Conservation (phyloP, 2,329 filamentous ascomycete genomes). For the Colletotrichum sp. region DNA sequence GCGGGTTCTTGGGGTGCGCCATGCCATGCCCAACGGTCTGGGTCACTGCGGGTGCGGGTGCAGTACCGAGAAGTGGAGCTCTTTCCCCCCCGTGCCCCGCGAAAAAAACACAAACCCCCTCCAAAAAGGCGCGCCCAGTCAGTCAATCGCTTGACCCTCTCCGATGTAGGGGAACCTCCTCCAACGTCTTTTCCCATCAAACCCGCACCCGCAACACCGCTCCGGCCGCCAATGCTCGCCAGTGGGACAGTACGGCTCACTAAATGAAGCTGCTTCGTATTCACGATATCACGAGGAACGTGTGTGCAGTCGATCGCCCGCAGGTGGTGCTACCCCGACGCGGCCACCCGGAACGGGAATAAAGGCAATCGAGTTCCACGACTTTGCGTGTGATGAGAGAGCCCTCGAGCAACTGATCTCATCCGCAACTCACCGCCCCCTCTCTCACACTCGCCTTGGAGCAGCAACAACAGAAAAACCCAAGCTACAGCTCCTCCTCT, state of each 20-base stretch:
- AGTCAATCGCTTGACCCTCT: not conserved
- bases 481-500: not conserved
- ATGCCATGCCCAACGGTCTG: not conserved
- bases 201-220: not conserved
- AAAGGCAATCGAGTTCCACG: slow-evolving; percentile 1
- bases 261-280: slow-evolving; percentile 2
- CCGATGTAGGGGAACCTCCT: not conserved
- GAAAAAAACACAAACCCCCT: not conserved
- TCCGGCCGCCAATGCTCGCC: not conserved
- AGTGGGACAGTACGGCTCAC: not conserved
- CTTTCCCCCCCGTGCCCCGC: not conserved
- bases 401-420: not conserved
- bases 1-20: not conserved
- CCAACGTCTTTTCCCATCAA: not conserved
- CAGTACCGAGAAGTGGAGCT: not conserved
- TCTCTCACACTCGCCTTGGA: not conserved
- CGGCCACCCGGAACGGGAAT: slow-evolving; percentile 12
- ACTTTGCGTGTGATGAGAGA: not conserved
- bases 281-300: not conserved
- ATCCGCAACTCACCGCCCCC: not conserved
- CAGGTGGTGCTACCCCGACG: slow-evolving; percentile 7
- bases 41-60: not conserved
- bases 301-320: slow-evolving; percentile 1
- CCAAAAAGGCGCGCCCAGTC: not conserved
- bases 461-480: not conserved